A percentile compares a stretch with the other conserved stretches of the same genome.
Conservation (phyloP, 176 grass and related monocot genomes). For the Ensete glaucum region DNA sequence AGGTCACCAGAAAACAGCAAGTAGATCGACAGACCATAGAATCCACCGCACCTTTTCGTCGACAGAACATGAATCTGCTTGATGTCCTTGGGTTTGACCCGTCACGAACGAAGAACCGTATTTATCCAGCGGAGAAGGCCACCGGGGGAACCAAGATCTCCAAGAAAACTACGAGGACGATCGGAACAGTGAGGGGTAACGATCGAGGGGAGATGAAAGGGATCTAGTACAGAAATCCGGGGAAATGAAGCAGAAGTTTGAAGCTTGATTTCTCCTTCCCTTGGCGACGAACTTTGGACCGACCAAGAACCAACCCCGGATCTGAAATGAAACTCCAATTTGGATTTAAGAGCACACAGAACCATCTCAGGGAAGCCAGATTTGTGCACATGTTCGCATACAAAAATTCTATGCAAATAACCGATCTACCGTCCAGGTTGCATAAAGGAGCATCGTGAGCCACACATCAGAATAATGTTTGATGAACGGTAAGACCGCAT, state of each 20-base stretch:
- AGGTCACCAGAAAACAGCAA: neutral
- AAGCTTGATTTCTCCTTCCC: neutral
- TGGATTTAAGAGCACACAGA: slow-evolving; percentile 9
- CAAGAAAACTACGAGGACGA: neutral
- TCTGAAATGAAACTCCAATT: neutral
- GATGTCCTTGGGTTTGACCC: neutral
- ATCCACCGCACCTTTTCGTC: slow-evolving; percentile 25
- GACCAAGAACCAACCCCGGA: neutral
- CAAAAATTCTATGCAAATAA: neutral
- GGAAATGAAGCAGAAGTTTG: neutral
- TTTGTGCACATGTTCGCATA: too few species aligned
- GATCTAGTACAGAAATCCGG: neutral
- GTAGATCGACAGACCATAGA: neutral
- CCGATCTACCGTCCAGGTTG: too few species aligned
- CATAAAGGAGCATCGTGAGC: too few species aligned
- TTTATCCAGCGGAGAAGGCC: neutral
- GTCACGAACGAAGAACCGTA: neutral
- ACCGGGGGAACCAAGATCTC: neutral
- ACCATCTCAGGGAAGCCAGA: too few species aligned
- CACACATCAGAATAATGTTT: too few species aligned
- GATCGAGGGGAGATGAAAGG: neutral
- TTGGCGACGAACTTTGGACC: neutral
- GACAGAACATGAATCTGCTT: neutral
- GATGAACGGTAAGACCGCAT: too few species aligned
- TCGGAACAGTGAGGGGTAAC: neutral